Percentiles rank a stretch among this genome's conserved stretches.
phyloP scores from a whole-genome alignment of 164 flowering plant species.

The Umbilicus rupestris region DNA sequence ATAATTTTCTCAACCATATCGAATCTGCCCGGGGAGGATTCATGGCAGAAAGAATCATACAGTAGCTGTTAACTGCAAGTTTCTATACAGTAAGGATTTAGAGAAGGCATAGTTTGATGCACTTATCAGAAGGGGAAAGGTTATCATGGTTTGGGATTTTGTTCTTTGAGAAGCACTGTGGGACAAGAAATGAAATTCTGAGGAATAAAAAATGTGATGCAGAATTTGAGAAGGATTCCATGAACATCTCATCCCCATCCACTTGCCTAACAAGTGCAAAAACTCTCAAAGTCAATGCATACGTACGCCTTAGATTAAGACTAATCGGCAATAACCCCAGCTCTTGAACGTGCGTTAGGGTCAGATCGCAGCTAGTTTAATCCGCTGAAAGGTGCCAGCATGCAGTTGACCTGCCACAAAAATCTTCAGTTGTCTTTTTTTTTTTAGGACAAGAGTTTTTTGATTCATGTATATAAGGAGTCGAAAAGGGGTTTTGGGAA shows the following conservation, averaged over 20 bases:
- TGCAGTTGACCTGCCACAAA: conserved; percentile 3
- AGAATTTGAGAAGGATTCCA: conserved; percentile 4
- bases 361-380: conserved; percentile 1
- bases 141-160: not conserved
- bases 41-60: not conserved
- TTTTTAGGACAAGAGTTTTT: too few species aligned
- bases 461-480: too few species aligned
- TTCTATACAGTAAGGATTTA: too few species aligned
- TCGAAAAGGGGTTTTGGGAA: too few species aligned
- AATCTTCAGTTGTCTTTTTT: too few species aligned
- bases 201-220: not conserved
- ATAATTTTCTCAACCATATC: not conserved
- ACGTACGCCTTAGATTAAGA: not conserved
- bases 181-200: not conserved
- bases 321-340: conserved; percentile 3
- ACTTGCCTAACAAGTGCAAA: not conserved
- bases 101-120: not conserved
- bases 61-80: not conserved
- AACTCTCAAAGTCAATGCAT: not conserved
- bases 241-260: conserved; percentile 9
- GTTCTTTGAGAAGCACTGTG: conserved; percentile 5
- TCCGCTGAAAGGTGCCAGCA: not conserved
- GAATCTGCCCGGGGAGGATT: not conserved
- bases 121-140: not conserved
- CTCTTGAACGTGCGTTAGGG: conserved; percentile 4